Conservation (phyloP, 179 eudicot genomes). For the Nepenthes alata region DNA sequence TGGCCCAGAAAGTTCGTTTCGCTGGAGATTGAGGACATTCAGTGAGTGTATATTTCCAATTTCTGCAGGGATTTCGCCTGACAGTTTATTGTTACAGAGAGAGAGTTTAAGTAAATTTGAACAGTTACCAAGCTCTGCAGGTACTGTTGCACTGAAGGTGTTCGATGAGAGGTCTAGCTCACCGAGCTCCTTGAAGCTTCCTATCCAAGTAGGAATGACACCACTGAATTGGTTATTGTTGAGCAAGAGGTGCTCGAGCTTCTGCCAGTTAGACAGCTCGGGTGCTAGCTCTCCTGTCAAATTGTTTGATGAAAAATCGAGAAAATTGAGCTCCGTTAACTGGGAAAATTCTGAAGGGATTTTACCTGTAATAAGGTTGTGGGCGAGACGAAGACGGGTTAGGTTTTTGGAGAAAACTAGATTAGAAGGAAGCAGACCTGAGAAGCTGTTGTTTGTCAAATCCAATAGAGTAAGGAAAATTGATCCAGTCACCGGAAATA, state of each 20-base stretch:
- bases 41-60: constrained; percentile 50
- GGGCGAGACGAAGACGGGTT: constrained; percentile 63
- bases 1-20: constrained; percentile 56
- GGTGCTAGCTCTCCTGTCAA: constrained; percentile 44
- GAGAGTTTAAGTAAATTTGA: constrained; percentile 58
- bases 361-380: constrained; percentile 43
- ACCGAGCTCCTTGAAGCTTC: constrained; percentile 49
- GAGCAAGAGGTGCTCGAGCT: constrained; percentile 44
- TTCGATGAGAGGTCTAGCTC: constrained; percentile 70
- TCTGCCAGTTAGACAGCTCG: constrained; percentile 37
- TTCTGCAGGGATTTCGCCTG: constrained; percentile 60
- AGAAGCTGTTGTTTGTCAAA: constrained; percentile 64
- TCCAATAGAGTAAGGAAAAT: constrained; percentile 47
- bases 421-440: constrained; percentile 48
- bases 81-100: constrained; percentile 46
- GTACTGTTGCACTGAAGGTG: constrained; percentile 53
- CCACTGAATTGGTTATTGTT: constrained; percentile 47
- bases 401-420: constrained; percentile 48
- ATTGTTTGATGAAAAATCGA: constrained; percentile 65
- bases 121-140: constrained; percentile 49
- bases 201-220: constrained; percentile 59
- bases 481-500: constrained; percentile 62
- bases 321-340: constrained; percentile 45
- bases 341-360: constrained; percentile 44
- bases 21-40: constrained; percentile 61